These are phyloP conservation scores for Spergularia azorica DNA, from an alignment of 179 eudicot species.

Conservation along the genomic window DNA sequence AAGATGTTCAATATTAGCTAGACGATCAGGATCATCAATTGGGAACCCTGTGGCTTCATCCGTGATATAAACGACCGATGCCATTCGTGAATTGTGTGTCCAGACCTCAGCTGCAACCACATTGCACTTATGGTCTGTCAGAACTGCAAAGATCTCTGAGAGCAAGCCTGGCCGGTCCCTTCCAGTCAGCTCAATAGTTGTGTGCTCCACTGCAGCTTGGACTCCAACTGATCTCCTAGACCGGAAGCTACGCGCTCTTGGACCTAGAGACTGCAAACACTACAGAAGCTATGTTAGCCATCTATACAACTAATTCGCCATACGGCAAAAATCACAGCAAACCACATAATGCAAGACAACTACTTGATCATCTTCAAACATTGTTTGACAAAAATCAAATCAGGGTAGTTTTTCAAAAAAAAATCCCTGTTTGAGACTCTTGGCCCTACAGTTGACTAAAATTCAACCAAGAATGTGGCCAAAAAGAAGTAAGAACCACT, in stretches of 20 bases:
- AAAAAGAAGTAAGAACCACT: neutral
- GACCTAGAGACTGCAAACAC: slow-evolving; percentile 70
- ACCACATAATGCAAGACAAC: no score
- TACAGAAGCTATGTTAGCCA: neutral
- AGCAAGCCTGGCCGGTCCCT: slow-evolving; percentile 88
- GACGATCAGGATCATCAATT: slow-evolving; percentile 57
- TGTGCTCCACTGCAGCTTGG: slow-evolving; percentile 63
- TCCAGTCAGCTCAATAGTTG: slow-evolving; percentile 81
- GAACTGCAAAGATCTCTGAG: slow-evolving; percentile 83
- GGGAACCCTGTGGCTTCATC: slow-evolving; percentile 58
- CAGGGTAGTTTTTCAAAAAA: neutral
- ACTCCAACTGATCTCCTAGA: slow-evolving; percentile 71
- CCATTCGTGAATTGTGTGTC: slow-evolving; percentile 95
- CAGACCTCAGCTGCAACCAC: slow-evolving; percentile 87
- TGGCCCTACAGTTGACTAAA: neutral
- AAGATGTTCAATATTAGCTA: slow-evolving; percentile 66
- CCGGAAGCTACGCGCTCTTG: slow-evolving; percentile 75
- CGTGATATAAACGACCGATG: slow-evolving; percentile 76
- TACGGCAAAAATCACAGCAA: neutral
- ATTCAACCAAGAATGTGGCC: neutral
- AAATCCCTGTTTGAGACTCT: neutral
- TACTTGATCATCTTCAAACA: no score
- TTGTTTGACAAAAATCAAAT: neutral
- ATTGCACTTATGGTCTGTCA: slow-evolving; percentile 73
- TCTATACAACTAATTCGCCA: neutral